Evolutionary conservation across 768 basidiomycete genomes (phyloP), one percentile per base, ranked within the genome.

Genomic region (Ephemerocybe angulata): DNA sequence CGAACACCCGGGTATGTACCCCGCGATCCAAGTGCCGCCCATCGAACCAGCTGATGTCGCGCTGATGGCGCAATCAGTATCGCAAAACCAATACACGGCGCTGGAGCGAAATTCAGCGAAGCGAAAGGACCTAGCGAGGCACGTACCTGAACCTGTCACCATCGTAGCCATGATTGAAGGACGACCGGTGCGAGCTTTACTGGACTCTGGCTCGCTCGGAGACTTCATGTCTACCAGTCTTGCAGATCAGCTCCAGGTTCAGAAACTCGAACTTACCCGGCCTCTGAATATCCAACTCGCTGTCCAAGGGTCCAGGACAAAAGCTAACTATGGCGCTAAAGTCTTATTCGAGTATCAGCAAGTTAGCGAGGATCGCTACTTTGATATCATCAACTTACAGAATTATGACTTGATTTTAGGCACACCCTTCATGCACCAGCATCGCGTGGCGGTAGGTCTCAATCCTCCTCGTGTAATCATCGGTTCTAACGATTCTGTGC

Each of bases 361-460:
- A 0, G 70, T 79, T 1, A 58, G 65, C 8, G 65, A 70, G 57
- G n/a, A n/a, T n/a, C n/a, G n/a, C n/a, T n/a, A n/a, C n/a, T n/a
- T n/a, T n/a, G n/a, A n/a, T n/a, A n/a, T n/a, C n/a, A n/a, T n/a
- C n/a, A n/a, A n/a, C n/a, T n/a, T n/a, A n/a, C n/a, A n/a, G n/a
- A n/a, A n/a, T 4, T 79, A 80, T 52, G 72, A 80, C 33, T 0
- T 75, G 0, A 73, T 77, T 1, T 57, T 78, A 0, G 73, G 76
- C 0, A 76, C 73, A 0, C 76, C 74, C 0, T 77, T 70, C 52
- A 22, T 77, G 2, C 75, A 54, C 50, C 71, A 74, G 33, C 63
- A 74, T 48, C 52, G 61, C 17, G 58, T 68, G 0, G 48, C 54
- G 0, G 4, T 72, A 3, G 69, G 69, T 1, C 58, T 69, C 2